phyloP scores from a whole-genome alignment of 2,329 filamentous ascomycete species.

The Grosmannia penicillata region DNA sequence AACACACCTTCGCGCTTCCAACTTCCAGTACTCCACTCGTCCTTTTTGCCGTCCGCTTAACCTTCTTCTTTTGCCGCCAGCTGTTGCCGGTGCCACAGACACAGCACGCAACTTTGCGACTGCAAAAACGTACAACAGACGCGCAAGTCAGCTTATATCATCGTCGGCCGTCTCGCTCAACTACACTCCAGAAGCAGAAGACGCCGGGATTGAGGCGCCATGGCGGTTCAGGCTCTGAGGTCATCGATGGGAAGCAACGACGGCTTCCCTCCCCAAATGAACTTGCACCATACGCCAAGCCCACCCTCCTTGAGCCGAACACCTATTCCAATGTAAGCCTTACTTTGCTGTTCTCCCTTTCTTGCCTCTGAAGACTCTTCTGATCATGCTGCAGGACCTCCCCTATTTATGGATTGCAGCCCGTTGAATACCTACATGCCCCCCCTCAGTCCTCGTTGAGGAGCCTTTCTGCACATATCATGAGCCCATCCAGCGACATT shows the following conservation, averaged over 20 bases:
- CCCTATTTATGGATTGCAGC: slow-evolving; percentile 34
- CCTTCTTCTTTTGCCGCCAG: not conserved
- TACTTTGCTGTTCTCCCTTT: too few species aligned
- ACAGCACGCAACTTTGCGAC: not conserved
- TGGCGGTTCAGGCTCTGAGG: slow-evolving; percentile 49
- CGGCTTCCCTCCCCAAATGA: slow-evolving; percentile 31
- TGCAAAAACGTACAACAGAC: not conserved
- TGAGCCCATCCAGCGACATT: slow-evolving; percentile 51
- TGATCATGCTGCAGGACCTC: too few species aligned
- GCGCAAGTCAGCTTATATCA: too few species aligned
- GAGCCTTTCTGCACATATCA: slow-evolving; percentile 35
- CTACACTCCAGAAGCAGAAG: too few species aligned
- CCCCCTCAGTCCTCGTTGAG: slow-evolving; percentile 16
- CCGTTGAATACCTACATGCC: not conserved
- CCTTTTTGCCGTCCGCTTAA: not conserved
- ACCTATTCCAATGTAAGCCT: too few species aligned
- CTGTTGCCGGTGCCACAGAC: not conserved
- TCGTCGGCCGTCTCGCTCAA: too few species aligned
- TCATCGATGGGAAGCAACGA: slow-evolving; percentile 45
- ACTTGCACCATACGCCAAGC: not conserved
- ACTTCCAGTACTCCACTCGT: not conserved
- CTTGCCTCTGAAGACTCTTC: too few species aligned
- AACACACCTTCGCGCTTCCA: not conserved
- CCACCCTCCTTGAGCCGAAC: slow-evolving; percentile 11
- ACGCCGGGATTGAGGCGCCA: too few species aligned